Evolutionary conservation across 2,329 filamentous ascomycete species (phyloP).

Genomic region (Penicillium sp.): DNA sequence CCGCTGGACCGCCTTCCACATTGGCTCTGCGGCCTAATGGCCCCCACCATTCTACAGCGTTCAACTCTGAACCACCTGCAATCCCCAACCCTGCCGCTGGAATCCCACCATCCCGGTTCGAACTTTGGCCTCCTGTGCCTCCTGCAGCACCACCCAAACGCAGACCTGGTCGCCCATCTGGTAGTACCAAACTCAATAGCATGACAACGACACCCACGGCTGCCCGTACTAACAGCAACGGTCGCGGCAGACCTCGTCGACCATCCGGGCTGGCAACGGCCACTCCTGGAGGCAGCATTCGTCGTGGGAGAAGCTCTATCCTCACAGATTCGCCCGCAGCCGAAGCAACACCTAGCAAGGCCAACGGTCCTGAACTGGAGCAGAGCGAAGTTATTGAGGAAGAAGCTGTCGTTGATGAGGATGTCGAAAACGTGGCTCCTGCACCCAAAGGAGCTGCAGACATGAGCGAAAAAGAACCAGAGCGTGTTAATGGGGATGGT

Average conservation of each 20-base stretch:
- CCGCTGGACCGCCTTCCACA: constrained; percentile 41
- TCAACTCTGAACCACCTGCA: constrained; percentile 15
- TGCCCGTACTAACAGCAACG: constrained; percentile 35
- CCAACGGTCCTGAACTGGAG: constrained; percentile 26
- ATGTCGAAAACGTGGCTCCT: constrained; percentile 11
- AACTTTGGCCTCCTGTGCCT: constrained; percentile 46
- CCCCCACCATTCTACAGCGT: constrained; percentile 20
- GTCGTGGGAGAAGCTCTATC: constrained; percentile 40
- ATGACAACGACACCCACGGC: constrained; percentile 34
- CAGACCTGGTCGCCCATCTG: constrained; percentile 41
- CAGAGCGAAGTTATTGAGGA: constrained; percentile 10
- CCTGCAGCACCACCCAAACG: constrained; percentile 34
- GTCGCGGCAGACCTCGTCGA: constrained; percentile 40
- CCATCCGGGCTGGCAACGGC: constrained; percentile 29
- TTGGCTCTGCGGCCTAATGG: constrained; percentile 31
- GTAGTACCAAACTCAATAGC: constrained; percentile 30
- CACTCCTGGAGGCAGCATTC: constrained; percentile 34
- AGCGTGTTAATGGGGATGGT: constrained; percentile 13
- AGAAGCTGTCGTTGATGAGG: constrained; percentile 16
- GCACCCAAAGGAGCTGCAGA: constrained; percentile 9
- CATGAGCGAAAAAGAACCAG: constrained; percentile 5
- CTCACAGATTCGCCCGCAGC: constrained; percentile 31
- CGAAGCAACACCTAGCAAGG: constrained; percentile 24
- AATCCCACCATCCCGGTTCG: constrained; percentile 45
- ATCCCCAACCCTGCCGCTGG: constrained; percentile 33